These are phyloP conservation scores for Stachybotrys chartarum DNA, from an alignment of 2,329 filamentous ascomycete species.

Conservation along the genomic window DNA sequence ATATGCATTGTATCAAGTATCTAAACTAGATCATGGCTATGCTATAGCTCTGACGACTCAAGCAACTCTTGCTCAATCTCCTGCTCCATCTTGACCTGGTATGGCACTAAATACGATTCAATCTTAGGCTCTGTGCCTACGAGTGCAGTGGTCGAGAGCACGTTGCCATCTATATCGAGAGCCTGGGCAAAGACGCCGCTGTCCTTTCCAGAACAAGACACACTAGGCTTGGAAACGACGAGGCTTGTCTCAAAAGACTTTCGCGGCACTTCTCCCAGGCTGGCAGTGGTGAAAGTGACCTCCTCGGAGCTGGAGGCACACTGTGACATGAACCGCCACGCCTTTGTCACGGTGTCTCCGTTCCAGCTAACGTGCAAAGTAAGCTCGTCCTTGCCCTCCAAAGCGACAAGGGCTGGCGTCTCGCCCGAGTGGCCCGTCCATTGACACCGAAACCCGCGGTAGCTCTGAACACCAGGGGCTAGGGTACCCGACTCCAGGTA, in stretches of 20 bases:
- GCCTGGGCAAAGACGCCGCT: constrained; percentile 6
- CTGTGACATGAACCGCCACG: constrained; percentile 8
- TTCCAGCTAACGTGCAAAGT: constrained; percentile 9
- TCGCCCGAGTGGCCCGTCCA: constrained; percentile 41
- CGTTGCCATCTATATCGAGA: constrained; percentile 3
- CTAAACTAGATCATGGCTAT: no score
- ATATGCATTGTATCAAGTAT: no score
- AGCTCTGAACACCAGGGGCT: constrained; percentile 38
- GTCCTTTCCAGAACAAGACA: not conserved
- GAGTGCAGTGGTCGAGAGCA: not conserved
- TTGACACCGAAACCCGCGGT: constrained; percentile 44
- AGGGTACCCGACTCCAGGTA: constrained; percentile 33
- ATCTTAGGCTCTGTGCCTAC: no score
- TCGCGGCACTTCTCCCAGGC: constrained; percentile 4
- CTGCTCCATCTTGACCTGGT: no score
- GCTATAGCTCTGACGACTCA: no score
- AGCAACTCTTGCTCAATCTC: no score
- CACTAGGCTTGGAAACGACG: not conserved
- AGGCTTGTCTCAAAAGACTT: constrained; percentile 6
- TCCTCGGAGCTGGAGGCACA: constrained; percentile 1
- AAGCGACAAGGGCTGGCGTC: constrained; percentile 14
- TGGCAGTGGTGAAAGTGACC: no score
- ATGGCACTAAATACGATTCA: no score
- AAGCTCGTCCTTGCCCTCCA: constrained; percentile 1
- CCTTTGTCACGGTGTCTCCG: constrained; percentile 7